Evolutionary conservation across 768 basidiomycete genomes (phyloP).

Genomic region (Boletus sensibilis): DNA sequence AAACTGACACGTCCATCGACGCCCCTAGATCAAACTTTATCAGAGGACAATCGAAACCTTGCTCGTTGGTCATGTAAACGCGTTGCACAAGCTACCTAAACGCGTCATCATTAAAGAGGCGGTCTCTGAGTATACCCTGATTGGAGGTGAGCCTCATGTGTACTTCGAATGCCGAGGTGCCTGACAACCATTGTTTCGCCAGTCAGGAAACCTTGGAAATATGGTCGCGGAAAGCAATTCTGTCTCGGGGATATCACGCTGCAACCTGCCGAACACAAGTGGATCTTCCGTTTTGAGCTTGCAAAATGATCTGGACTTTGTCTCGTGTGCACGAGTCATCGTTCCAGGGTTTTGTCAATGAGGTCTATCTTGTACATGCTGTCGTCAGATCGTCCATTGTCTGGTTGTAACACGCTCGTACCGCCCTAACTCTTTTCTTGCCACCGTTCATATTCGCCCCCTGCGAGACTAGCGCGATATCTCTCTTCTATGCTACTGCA

Average conservation of each 20-base stretch:
- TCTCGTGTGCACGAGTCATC: background rate
- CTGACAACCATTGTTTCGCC: slow-evolving; percentile 6
- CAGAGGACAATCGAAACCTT: slow-evolving; percentile 29
- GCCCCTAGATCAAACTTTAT: background rate
- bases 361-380: background rate
- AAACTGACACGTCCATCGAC: background rate
- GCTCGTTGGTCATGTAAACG: slow-evolving; percentile 19
- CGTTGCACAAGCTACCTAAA: slow-evolving; percentile 13
- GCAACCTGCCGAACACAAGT: slow-evolving; percentile 27
- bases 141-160: slow-evolving; percentile 14
- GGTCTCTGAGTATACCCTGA: slow-evolving; percentile 17
- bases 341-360: background rate
- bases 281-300: slow-evolving; percentile 25
- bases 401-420: background rate
- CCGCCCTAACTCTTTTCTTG: slow-evolving; percentile 55
- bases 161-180: background rate
- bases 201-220: slow-evolving; percentile 30
- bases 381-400: slow-evolving; percentile 6
- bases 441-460: slow-evolving; percentile 62
- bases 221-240: slow-evolving; percentile 30
- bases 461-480: slow-evolving; percentile 59
- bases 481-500: slow-evolving; percentile 68
- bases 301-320: background rate
- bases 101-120: slow-evolving; percentile 12
- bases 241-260: slow-evolving; percentile 17